Evolutionary conservation across 225 moss, liverwort and hornwort species (phyloP).

Genomic region (Anthoceros angustus): DNA sequence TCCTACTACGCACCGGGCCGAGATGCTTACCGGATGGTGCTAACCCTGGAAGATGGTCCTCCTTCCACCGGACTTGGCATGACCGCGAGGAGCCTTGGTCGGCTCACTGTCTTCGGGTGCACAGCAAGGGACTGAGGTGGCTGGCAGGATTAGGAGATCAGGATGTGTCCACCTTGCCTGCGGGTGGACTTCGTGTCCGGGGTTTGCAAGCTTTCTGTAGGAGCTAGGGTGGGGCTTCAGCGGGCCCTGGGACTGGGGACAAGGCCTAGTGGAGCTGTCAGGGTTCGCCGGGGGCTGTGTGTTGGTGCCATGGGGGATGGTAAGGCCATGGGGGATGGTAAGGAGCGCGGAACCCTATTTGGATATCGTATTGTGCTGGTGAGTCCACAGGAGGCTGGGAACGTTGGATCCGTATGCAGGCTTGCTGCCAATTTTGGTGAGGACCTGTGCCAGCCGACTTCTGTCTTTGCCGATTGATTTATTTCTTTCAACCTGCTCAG

Average conservation of each 20-base stretch:
- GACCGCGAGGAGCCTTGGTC: not conserved
- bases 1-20: conserved; percentile 64
- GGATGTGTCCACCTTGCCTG: not conserved
- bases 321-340: not conserved
- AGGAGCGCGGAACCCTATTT: conserved; percentile 6
- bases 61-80: not conserved
- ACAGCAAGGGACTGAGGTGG: not conserved
- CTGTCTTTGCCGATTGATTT: not conserved
- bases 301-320: not conserved
- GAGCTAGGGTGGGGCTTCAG: not conserved
- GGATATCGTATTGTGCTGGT: conserved; percentile 40
- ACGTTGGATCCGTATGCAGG: conserved; percentile 42
- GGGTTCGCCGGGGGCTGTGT: not conserved
- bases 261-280: not conserved
- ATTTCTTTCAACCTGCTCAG: not conserved
- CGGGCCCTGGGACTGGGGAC: not conserved
- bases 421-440: conserved; percentile 39
- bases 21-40: conserved; percentile 75
- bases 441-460: not conserved
- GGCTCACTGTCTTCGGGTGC: not conserved
- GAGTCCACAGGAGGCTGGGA: conserved; percentile 34
- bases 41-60: not conserved
- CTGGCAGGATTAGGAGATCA: not conserved
- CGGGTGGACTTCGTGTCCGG: not conserved
- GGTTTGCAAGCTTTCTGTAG: not conserved